A percentile compares a stretch with the other conserved stretches of the same genome.
These are phyloP conservation scores for Phytopythium aichiense DNA, from an alignment of 352 stramenopile species.

Conservation along the genomic window DNA sequence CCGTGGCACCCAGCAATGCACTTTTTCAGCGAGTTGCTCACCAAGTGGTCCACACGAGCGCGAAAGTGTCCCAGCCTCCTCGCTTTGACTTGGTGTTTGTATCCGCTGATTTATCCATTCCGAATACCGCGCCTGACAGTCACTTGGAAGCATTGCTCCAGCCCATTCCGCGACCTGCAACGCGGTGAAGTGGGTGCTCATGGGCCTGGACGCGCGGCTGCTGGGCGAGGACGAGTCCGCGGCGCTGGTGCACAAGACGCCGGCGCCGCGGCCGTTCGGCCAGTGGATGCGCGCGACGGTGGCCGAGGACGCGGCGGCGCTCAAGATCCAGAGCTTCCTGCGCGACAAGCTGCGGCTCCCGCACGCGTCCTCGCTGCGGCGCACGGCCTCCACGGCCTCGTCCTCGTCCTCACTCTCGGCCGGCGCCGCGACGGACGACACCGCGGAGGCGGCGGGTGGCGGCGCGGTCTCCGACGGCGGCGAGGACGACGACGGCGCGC, in stretches of 20 bases:
- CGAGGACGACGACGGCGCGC: slow-evolving; percentile 34
- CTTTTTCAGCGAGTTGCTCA: too few species aligned
- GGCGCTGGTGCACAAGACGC: slow-evolving; percentile 18
- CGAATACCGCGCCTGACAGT: too few species aligned
- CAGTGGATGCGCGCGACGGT: slow-evolving; percentile 28
- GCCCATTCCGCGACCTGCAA: too few species aligned
- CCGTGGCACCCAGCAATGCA: too few species aligned
- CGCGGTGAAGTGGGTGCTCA: slow-evolving; percentile 1
- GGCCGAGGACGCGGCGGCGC: slow-evolving; percentile 24
- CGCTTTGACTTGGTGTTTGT: too few species aligned
- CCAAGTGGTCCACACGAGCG: too few species aligned
- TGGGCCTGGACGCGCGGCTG: slow-evolving; percentile 22
- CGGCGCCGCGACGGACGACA: slow-evolving; percentile 1
- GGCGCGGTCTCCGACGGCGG: neutral
- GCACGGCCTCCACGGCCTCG: slow-evolving; percentile 23
- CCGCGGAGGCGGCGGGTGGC: slow-evolving; percentile 3
- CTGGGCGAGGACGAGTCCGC: slow-evolving; percentile 12
- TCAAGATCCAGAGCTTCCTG: slow-evolving; percentile 35
- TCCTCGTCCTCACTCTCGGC: slow-evolving; percentile 21
- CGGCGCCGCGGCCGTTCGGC: slow-evolving; percentile 24
- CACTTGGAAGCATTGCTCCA: too few species aligned
- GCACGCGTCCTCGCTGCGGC: slow-evolving; percentile 14
- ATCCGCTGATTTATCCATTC: too few species aligned
- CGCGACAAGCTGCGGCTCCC: slow-evolving; percentile 23
- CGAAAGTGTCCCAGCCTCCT: too few species aligned